These are phyloP conservation scores for Nemania sp. DNA, from an alignment of 2,329 filamentous ascomycete genomes.

Conservation along the genomic window DNA sequence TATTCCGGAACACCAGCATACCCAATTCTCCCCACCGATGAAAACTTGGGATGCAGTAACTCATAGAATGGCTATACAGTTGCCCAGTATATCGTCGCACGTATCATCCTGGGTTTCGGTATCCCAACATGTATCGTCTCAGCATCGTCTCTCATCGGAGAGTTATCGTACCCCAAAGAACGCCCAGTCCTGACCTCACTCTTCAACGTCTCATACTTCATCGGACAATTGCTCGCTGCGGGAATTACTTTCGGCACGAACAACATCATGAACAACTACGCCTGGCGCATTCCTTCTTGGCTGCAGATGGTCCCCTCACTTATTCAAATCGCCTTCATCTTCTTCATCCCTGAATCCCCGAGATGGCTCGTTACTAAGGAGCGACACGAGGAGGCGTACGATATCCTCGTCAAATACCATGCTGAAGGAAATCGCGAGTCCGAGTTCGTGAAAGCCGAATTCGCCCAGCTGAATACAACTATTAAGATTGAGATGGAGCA, in stretches of 20 bases:
- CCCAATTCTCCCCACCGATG: background rate
- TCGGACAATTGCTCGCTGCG: conserved; percentile 54
- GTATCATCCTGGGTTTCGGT: conserved; percentile 62
- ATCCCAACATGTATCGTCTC: conserved; percentile 63
- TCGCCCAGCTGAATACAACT: conserved; percentile 59
- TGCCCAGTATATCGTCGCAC: conserved; percentile 62
- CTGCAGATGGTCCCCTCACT: conserved; percentile 51
- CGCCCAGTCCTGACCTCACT: conserved; percentile 61
- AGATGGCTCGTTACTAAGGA: conserved; percentile 60
- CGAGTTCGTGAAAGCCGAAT: conserved; percentile 56
- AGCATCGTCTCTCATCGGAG: conserved; percentile 61
- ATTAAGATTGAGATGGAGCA: conserved; percentile 56
- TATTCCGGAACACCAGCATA: too few species aligned
- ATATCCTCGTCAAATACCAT: conserved; percentile 51
- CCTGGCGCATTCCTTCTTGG: conserved; percentile 50
- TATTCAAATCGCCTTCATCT: conserved; percentile 45
- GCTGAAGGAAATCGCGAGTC: conserved; percentile 51
- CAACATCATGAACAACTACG: conserved; percentile 43
- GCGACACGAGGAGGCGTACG: conserved; percentile 51
- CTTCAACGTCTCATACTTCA: conserved; percentile 62
- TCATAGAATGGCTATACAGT: conserved; percentile 19
- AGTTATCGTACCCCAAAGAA: conserved; percentile 63
- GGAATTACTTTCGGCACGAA: conserved; percentile 55
- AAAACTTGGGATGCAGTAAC: background rate
- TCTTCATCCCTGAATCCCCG: conserved; percentile 62